Evolutionary conservation across 2,329 filamentous ascomycete species (phyloP).

Genomic region (Ceratocystis smalleyi): DNA sequence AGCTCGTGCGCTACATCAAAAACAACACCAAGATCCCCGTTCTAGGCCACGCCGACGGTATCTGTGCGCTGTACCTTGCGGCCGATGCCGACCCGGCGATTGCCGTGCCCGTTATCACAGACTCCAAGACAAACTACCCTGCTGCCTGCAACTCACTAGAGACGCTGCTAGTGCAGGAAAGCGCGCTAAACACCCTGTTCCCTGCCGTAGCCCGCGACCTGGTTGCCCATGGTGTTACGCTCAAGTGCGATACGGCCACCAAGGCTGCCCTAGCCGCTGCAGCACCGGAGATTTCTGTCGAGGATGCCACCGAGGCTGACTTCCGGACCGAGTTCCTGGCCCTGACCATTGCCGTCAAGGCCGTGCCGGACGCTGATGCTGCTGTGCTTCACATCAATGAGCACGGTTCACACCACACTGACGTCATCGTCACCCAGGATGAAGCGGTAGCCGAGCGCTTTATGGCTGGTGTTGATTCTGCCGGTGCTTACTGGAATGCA

Average conservation of each 20-base stretch:
- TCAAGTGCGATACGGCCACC: constrained; percentile 61
- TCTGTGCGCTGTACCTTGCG: constrained; percentile 78
- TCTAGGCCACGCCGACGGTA: constrained; percentile 84
- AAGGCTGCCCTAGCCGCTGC: constrained; percentile 46
- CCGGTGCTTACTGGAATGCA: constrained; percentile 93
- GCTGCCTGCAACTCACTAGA: constrained; percentile 94
- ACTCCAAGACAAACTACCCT: constrained; percentile 88
- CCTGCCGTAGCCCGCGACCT: constrained; percentile 60
- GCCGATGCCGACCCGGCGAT: constrained; percentile 56
- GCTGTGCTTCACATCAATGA: constrained; percentile 82
- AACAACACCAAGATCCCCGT: constrained; percentile 85
- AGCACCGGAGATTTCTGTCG: constrained; percentile 33
- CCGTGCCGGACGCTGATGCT: constrained; percentile 49
- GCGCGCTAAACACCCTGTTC: constrained; percentile 50
- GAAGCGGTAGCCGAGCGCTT: constrained; percentile 58
- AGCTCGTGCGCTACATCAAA: constrained; percentile 81
- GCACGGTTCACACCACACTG: constrained; percentile 88
- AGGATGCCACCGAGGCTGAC: constrained; percentile 53
- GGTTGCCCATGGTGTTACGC: constrained; percentile 57
- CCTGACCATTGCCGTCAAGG: constrained; percentile 69
- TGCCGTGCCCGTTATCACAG: constrained; percentile 62
- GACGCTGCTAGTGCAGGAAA: constrained; percentile 69
- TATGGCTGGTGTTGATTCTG: constrained; percentile 71
- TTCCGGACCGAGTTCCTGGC: constrained; percentile 83
- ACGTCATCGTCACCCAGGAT: constrained; percentile 67